Evolutionary conservation across 345 rosid genomes (phyloP).

Genomic region (Acer negundo): DNA sequence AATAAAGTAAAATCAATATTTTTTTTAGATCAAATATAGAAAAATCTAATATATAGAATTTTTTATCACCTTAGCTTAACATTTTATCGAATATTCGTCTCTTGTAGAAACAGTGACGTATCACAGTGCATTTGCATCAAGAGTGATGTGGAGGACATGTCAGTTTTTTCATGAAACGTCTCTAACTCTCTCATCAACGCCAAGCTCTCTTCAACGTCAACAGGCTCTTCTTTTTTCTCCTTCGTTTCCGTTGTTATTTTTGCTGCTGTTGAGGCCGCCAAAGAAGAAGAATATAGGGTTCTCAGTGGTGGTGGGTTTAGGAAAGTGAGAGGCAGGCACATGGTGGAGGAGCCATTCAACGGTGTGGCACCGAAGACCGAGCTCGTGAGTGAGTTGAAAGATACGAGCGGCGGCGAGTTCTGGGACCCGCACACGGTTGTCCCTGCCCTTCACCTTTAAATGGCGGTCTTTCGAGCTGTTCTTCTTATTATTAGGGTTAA

Average conservation of each 20-base stretch:
- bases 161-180: neutral
- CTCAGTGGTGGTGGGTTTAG: neutral
- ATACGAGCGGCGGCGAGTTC: constrained; percentile 21
- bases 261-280: neutral
- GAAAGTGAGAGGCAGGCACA: constrained; percentile 18
- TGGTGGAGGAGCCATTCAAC: constrained; percentile 39
- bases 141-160: constrained; percentile 11
- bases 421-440: constrained; percentile 23
- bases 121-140: constrained; percentile 4
- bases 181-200: neutral
- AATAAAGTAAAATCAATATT: too few species aligned
- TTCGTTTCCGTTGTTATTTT: neutral
- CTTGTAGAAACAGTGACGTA: neutral
- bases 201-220: neutral
- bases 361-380: constrained; percentile 38
- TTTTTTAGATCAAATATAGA: too few species aligned
- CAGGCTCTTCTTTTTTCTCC: neutral
- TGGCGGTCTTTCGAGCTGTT: constrained; percentile 28
- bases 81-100: too few species aligned
- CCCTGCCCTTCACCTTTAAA: constrained; percentile 29
- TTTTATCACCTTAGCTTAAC: too few species aligned
- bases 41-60: too few species aligned
- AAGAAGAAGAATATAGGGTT: neutral
- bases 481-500: neutral
- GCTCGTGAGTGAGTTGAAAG: constrained; percentile 31